phyloP scores from a whole-genome alignment of 1,284 basidiomycete genomes.

The Laetiporus sulphureus region DNA sequence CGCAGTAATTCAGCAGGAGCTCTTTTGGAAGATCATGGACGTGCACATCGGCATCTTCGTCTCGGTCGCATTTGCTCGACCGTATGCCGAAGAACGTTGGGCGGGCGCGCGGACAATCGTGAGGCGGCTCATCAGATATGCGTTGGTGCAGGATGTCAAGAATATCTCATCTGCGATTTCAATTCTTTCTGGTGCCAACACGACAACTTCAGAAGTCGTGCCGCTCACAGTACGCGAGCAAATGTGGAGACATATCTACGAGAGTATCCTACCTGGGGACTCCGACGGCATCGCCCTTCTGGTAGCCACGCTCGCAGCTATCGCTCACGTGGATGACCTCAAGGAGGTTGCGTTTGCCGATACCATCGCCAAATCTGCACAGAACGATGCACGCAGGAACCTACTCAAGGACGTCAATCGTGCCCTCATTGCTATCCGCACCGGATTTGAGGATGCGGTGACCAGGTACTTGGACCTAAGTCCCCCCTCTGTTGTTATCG shows the following conservation, averaged over 20 bases:
- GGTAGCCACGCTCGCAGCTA: slow-evolving; percentile 47
- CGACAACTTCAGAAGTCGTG: background rate
- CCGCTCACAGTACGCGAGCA: slow-evolving; percentile 40
- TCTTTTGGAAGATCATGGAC: slow-evolving; percentile 39
- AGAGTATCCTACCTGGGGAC: slow-evolving; percentile 51
- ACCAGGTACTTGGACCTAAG: slow-evolving; percentile 58
- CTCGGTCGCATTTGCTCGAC: slow-evolving; percentile 50
- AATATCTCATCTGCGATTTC: slow-evolving; percentile 33
- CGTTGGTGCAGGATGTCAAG: slow-evolving; percentile 39
- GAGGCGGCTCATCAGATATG: slow-evolving; percentile 39
- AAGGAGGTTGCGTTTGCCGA: slow-evolving; percentile 41
- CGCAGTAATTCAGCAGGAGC: slow-evolving; percentile 24
- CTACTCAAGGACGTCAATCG: slow-evolving; percentile 51
- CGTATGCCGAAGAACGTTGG: slow-evolving; percentile 44
- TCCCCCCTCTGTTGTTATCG: slow-evolving; percentile 39
- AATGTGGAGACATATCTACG: slow-evolving; percentile 67
- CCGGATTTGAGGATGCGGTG: slow-evolving; percentile 56
- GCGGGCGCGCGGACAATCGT: slow-evolving; percentile 36
- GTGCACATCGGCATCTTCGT: slow-evolving; percentile 55
- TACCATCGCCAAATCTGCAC: slow-evolving; percentile 27
- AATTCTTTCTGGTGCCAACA: slow-evolving; percentile 19
- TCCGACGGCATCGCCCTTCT: slow-evolving; percentile 49
- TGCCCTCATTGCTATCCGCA: slow-evolving; percentile 47
- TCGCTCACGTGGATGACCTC: slow-evolving; percentile 63
- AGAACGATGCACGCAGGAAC: slow-evolving; percentile 16